Percentiles rank a stretch among this genome's conserved stretches.
Evolutionary conservation across 352 stramenopile genomes (phyloP).

Genomic region (Thalassiosira livingstoniorum): DNA sequence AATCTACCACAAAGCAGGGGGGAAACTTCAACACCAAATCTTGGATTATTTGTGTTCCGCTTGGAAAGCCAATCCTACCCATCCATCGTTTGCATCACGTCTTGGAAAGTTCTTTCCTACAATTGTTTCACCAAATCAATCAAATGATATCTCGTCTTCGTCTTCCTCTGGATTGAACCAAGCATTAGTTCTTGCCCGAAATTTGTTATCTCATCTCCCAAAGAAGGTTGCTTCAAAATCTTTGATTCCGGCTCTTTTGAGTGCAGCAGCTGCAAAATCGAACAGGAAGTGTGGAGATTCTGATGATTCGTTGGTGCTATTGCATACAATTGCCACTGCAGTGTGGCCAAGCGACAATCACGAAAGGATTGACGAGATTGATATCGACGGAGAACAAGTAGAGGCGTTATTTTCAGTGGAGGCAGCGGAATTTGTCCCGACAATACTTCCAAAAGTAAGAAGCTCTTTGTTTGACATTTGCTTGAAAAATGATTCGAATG

Average conservation of each 20-base stretch:
- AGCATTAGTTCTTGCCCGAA: slow-evolving; percentile 65
- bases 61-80: slow-evolving; percentile 63
- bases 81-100: slow-evolving; percentile 54
- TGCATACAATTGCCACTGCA: slow-evolving; percentile 67
- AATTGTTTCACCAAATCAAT: slow-evolving; percentile 44
- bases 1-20: slow-evolving; percentile 42
- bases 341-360: slow-evolving; percentile 35
- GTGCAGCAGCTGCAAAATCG: slow-evolving; percentile 45
- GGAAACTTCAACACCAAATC: slow-evolving; percentile 53
- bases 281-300: slow-evolving; percentile 22
- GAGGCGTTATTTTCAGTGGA: slow-evolving; percentile 56
- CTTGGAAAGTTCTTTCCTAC: slow-evolving; percentile 60
- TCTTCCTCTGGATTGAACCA: slow-evolving; percentile 33
- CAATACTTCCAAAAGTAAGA: slow-evolving; percentile 37
- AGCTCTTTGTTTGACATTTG: slow-evolving; percentile 58
- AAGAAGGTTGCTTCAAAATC: slow-evolving; percentile 54
- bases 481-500: slow-evolving; percentile 31
- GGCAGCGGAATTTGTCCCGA: slow-evolving; percentile 48
- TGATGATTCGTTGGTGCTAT: slow-evolving; percentile 56
- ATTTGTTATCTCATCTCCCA: slow-evolving; percentile 72
- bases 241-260: slow-evolving; percentile 67
- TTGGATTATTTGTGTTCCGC: slow-evolving; percentile 62
- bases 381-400: slow-evolving; percentile 51
- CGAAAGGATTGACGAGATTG: slow-evolving; percentile 27
- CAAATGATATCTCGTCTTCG: neutral